A percentile compares a stretch with the other conserved stretches of the same genome.
Conservation (phyloP, 805 yeast species). For the Sugiyamaella smithiae region DNA sequence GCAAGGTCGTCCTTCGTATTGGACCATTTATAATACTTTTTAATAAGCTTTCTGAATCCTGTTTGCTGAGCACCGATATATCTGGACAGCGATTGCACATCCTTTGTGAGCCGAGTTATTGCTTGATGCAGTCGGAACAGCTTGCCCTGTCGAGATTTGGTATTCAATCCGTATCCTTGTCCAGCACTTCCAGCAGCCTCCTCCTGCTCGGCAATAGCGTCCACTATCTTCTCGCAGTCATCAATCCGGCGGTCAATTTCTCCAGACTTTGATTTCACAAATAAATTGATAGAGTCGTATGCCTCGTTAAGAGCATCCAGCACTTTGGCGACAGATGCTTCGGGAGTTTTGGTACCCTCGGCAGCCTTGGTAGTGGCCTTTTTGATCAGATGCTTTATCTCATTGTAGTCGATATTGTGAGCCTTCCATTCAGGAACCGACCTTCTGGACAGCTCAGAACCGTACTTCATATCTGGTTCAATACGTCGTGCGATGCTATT, state of each 20-base stretch:
- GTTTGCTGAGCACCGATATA: slow-evolving; percentile 72
- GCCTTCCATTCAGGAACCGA: slow-evolving; percentile 87
- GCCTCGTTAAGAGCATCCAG: slow-evolving; percentile 50
- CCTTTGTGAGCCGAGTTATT: slow-evolving; percentile 44
- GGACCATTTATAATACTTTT: slow-evolving; percentile 58
- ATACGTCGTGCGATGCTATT: too few relatives aligned
- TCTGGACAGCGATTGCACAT: slow-evolving; percentile 63
- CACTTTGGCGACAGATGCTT: slow-evolving; percentile 33
- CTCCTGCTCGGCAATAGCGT: slow-evolving; percentile 29
- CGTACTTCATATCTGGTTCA: slow-evolving; percentile 93
- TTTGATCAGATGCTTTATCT: slow-evolving; percentile 63
- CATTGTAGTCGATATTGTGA: slow-evolving; percentile 81
- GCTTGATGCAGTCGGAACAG: slow-evolving; percentile 35
- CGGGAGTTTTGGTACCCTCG: not conserved
- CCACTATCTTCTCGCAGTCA: slow-evolving; percentile 40
- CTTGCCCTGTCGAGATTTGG: slow-evolving; percentile 23
- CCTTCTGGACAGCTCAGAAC: slow-evolving; percentile 65
- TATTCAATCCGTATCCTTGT: slow-evolving; percentile 12
- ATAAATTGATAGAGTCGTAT: slow-evolving; percentile 54
- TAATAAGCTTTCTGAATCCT: slow-evolving; percentile 66
- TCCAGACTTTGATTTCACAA: slow-evolving; percentile 63
- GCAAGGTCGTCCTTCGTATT: slow-evolving; percentile 26
- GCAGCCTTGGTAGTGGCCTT: slow-evolving; percentile 43
- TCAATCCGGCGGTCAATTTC: slow-evolving; percentile 57
- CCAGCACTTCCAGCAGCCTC: slow-evolving; percentile 4